Conservation (phyloP, 306 rosid species). For the Sicyos edulis region DNA sequence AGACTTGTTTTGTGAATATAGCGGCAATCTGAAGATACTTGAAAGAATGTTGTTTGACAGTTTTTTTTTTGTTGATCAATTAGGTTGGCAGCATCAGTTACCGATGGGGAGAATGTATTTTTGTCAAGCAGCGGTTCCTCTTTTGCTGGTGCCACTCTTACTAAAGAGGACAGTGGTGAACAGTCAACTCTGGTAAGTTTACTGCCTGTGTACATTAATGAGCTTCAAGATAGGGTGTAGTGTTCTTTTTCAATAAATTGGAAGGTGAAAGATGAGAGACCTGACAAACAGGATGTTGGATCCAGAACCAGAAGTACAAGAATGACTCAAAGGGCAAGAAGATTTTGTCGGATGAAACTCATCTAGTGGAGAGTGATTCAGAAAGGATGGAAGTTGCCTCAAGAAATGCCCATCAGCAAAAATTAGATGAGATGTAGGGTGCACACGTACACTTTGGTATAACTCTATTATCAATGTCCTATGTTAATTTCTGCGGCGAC, state of each 20-base stretch:
- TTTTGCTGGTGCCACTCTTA: neutral
- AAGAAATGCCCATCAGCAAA: constrained; percentile 30
- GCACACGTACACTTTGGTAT: constrained; percentile 17
- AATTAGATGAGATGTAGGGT: constrained; percentile 62
- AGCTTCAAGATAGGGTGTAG: constrained; percentile 16
- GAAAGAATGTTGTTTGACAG: constrained; percentile 8
- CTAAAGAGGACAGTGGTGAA: constrained; percentile 3
- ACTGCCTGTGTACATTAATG: neutral
- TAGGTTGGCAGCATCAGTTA: constrained; percentile 21
- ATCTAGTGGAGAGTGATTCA: constrained; percentile 27
- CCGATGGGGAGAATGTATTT: constrained; percentile 1
- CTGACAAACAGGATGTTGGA: constrained; percentile 20
- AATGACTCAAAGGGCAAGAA: constrained; percentile 38
- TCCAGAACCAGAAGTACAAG: constrained; percentile 25
- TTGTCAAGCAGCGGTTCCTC: neutral
- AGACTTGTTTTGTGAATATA: constrained; percentile 9
- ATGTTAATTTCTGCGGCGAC: constrained; percentile 14
- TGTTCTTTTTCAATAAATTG: neutral
- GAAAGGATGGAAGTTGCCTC: constrained; percentile 30
- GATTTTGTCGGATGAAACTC: constrained; percentile 30
- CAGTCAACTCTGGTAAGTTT: constrained; percentile 13
- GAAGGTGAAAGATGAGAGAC: constrained; percentile 4
- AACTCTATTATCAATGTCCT: constrained; percentile 23
- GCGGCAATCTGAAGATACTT: neutral
- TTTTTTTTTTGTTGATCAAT: neutral